These are phyloP conservation scores for Globisporangium splendens DNA, from an alignment of 352 stramenopile species.

Conservation along the genomic window DNA sequence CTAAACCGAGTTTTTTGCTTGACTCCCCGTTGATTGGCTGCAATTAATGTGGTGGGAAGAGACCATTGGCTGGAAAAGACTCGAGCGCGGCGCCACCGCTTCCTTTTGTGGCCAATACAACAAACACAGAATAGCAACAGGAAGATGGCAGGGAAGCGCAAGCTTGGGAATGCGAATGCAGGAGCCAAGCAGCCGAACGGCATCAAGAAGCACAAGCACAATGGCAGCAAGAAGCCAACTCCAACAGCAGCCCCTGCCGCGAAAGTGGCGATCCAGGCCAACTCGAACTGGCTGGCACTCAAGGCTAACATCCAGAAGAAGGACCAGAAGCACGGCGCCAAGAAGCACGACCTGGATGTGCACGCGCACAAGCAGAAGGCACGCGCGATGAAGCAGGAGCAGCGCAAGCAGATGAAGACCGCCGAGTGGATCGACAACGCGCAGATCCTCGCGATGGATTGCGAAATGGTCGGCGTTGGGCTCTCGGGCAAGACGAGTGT, in stretches of 20 bases:
- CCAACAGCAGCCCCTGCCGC: neutral
- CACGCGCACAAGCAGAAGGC: conserved; percentile 35
- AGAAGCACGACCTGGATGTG: conserved; percentile 39
- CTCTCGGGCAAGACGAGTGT: conserved; percentile 74
- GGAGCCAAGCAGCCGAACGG: conserved; percentile 12
- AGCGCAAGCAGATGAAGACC: conserved; percentile 45
- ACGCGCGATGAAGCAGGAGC: conserved; percentile 44
- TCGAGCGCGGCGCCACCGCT: neutral
- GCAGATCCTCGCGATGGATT: conserved; percentile 84
- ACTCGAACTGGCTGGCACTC: conserved; percentile 75
- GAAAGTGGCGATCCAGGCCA: conserved; percentile 22
- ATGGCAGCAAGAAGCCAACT: conserved; percentile 31
- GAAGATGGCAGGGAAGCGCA: conserved; percentile 21
- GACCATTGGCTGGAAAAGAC: neutral
- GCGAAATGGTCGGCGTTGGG: conserved; percentile 86
- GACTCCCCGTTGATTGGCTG: neutral
- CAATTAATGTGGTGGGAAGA: neutral
- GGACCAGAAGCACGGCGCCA: conserved; percentile 25
- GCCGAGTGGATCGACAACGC: conserved; percentile 79
- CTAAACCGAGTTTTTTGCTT: too few relatives aligned
- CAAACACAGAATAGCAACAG: neutral
- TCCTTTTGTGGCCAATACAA: neutral
- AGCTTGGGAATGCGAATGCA: conserved; percentile 10
- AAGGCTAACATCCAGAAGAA: conserved; percentile 66
- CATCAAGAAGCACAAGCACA: conserved; percentile 23